phyloP scores from a whole-genome alignment of 768 basidiomycete genomes.

The Boletus eberwhitei region DNA sequence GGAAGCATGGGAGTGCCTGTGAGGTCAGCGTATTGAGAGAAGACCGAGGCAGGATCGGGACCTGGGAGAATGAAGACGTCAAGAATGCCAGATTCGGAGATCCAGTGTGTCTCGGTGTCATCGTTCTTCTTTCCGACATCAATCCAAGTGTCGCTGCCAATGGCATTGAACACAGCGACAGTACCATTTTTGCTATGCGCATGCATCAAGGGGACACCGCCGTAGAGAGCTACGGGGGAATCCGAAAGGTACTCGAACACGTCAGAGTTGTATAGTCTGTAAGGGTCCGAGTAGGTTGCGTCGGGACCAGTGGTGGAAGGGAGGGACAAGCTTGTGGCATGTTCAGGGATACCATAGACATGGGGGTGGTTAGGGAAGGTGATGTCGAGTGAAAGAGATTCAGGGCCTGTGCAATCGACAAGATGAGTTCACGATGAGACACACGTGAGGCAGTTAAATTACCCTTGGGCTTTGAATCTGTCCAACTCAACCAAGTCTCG shows the following conservation, averaged over 20 bases:
- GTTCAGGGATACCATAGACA: conserved; percentile 96
- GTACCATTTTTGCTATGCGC: conserved; percentile 87
- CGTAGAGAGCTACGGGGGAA: conserved; percentile 79
- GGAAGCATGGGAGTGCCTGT: conserved; percentile 90
- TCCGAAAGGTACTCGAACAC: conserved; percentile 94
- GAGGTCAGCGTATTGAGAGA: conserved; percentile 79
- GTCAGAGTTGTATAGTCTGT: conserved; percentile 91
- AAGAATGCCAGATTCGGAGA: conserved; percentile 94
- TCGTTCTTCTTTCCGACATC: conserved; percentile 62
- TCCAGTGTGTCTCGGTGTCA: conserved; percentile 91
- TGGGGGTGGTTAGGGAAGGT: conserved; percentile 88
- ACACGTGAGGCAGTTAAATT: background rate
- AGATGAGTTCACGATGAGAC: background rate
- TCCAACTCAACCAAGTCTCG: conserved; percentile 83
- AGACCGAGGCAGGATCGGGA: conserved; percentile 76
- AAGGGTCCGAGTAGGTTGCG: conserved; percentile 81
- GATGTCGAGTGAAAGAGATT: conserved; percentile 90
- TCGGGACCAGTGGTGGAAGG: conserved; percentile 83
- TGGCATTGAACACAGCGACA: conserved; percentile 84
- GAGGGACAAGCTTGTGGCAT: conserved; percentile 85
- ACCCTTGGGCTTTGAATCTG: conserved; percentile 96
- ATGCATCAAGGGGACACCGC: conserved; percentile 89
- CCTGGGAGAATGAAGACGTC: conserved; percentile 94
- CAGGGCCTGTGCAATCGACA: conserved; percentile 67
- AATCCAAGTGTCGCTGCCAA: conserved; percentile 93